Evolutionary conservation across 352 stramenopile species (phyloP).

Genomic region (Peronospora farinosa): DNA sequence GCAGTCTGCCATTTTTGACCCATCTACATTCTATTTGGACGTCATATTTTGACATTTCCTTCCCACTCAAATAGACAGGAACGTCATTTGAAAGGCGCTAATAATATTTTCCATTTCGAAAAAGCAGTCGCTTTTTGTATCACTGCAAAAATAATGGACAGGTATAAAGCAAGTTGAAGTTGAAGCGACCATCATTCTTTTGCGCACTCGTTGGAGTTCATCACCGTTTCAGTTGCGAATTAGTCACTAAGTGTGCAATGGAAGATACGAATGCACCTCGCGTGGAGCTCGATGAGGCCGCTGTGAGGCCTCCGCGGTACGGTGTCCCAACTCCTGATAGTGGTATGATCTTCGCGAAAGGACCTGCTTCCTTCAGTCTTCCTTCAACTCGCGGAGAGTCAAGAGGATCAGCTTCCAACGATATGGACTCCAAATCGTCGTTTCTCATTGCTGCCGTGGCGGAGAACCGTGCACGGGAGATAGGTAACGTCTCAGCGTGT

Average conservation of each 20-base stretch:
- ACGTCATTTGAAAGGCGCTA: too few relatives aligned
- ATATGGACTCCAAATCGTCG: conserved; percentile 24
- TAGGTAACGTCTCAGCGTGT: conserved; percentile 27
- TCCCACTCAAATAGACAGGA: too few relatives aligned
- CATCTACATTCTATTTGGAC: too few relatives aligned
- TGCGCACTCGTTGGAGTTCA: conserved; percentile 3
- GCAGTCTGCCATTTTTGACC: too few relatives aligned
- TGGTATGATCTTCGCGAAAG: conserved; percentile 8
- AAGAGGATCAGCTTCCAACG: conserved; percentile 16
- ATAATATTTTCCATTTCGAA: too few relatives aligned
- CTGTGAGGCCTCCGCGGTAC: conserved; percentile 28
- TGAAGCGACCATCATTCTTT: conserved; percentile 43
- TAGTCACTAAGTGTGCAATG: conserved; percentile 16
- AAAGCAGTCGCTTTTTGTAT: too few relatives aligned
- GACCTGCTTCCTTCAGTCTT: conserved; percentile 1
- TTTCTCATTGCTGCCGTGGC: conserved; percentile 58
- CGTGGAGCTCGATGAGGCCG: conserved; percentile 34
- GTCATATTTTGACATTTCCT: too few relatives aligned
- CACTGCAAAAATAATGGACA: not conserved
- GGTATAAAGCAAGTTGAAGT: conserved; percentile 21
- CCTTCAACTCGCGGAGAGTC: conserved; percentile 15
- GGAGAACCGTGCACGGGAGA: conserved; percentile 53
- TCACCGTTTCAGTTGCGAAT: conserved; percentile 15
- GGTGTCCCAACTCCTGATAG: conserved; percentile 22
- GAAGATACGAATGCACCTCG: conserved; percentile 3